Conservation (phyloP, 2,329 filamentous ascomycete genomes). For the Paecilomyces sp. region DNA sequence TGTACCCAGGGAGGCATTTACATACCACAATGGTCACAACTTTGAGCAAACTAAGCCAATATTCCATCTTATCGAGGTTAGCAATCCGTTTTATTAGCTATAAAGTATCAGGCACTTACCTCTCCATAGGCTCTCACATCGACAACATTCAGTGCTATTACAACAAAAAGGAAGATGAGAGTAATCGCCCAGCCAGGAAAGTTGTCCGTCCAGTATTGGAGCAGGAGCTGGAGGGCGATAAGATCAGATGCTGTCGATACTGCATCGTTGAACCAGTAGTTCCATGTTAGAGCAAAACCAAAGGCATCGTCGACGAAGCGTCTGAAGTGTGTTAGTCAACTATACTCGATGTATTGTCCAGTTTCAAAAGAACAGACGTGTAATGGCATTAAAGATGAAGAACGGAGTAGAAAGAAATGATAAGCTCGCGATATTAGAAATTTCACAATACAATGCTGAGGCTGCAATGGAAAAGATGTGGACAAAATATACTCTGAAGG, state of each 20-base stretch:
- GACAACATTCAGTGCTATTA: slow-evolving; percentile 48
- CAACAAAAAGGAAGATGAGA: slow-evolving; percentile 52
- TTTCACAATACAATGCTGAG: slow-evolving; percentile 5
- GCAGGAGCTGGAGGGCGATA: slow-evolving; percentile 51
- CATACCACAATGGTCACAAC: slow-evolving; percentile 34
- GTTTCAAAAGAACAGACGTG: neutral
- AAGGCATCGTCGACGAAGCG: slow-evolving; percentile 39
- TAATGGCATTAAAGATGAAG: slow-evolving; percentile 1
- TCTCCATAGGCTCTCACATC: slow-evolving; percentile 51
- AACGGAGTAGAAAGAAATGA: neutral
- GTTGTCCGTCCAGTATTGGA: slow-evolving; percentile 56
- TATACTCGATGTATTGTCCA: neutral
- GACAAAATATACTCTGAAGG: neutral
- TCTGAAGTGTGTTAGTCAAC: slow-evolving; percentile 11
- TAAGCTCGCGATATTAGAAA: neutral
- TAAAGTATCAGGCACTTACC: slow-evolving; percentile 19
- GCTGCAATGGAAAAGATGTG: neutral
- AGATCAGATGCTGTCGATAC: slow-evolving; percentile 55
- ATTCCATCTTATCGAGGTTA: slow-evolving; percentile 26
- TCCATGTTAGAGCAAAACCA: slow-evolving; percentile 40
- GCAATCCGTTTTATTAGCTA: neutral
- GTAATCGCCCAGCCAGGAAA: slow-evolving; percentile 59
- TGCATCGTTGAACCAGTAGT: slow-evolving; percentile 59
- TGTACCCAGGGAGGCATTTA: neutral
- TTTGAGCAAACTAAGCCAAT: slow-evolving; percentile 36